Evolutionary conservation across 2,329 filamentous ascomycete species (phyloP).

Genomic region (Arthrobotrys musiformis): DNA sequence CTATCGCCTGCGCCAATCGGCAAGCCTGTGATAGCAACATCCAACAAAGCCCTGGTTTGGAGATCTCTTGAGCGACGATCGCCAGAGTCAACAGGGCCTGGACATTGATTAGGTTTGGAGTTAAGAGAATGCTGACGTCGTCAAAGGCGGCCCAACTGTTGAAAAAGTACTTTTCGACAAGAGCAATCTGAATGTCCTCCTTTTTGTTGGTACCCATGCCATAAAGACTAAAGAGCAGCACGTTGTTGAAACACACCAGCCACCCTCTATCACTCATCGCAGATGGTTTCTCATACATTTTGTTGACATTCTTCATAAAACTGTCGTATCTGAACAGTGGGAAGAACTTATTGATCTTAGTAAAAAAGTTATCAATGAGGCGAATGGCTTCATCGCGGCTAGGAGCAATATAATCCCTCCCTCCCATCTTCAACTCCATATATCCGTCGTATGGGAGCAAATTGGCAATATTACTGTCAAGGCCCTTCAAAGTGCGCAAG

Average conservation of each 20-base stretch:
- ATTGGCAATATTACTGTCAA: conserved; percentile 57
- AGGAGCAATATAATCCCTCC: conserved; percentile 49
- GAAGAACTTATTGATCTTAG: conserved; percentile 54
- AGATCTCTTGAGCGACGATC: conserved; percentile 72
- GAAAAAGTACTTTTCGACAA: conserved; percentile 57
- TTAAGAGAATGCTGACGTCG: conserved; percentile 69
- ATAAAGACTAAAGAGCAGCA: conserved; percentile 59
- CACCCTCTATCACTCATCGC: conserved; percentile 58
- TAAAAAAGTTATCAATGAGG: conserved; percentile 54
- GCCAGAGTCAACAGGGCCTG: conserved; percentile 71
- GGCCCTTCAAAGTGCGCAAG: conserved; percentile 56
- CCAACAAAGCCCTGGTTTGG: conserved; percentile 73
- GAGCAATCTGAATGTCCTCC: conserved; percentile 46
- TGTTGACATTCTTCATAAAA: conserved; percentile 55
- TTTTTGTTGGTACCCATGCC: conserved; percentile 54
- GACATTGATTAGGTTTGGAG: conserved; percentile 69
- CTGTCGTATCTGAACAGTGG: conserved; percentile 52
- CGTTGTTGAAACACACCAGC: conserved; percentile 60
- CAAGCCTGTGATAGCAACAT: conserved; percentile 71
- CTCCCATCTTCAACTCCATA: conserved; percentile 57
- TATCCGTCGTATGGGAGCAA: conserved; percentile 59
- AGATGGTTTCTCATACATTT: conserved; percentile 54
- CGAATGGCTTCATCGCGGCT: conserved; percentile 52
- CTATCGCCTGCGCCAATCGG: conserved; percentile 72
- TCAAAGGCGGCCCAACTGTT: conserved; percentile 62